Base-by-base conservation (phyloP, 1,139 yeast species). In the Taiozyma sp. region DNA sequence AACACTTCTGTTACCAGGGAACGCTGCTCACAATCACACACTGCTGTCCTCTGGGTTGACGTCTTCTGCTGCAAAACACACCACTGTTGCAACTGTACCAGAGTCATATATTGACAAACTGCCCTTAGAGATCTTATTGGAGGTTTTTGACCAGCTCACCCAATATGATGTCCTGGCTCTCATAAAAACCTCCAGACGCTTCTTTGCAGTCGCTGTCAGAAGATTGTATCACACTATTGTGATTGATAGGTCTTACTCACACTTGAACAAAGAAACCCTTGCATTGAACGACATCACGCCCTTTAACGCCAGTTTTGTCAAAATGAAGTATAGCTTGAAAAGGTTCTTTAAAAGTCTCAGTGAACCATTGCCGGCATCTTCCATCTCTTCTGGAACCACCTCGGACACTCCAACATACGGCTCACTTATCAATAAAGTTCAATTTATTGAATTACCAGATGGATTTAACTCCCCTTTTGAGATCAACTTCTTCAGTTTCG, bases 161-260 rank as follows among this genome's bases (percentile, higher is more conserved):
- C 83, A 78, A 57, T 68, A 70, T 50, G 81, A 75, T 53, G 65
- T 74, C 36, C 55, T 75, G 10, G 70, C 60, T 51, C 57, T 78
- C 23, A 54, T 76, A 43, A 56, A 65, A 8, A 71, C 71, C 0
- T 69, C 65, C 54, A 68, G 57, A 39, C 51, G 65, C 2, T 62
- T 75, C 57, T 68, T 70, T 51, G 54, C 51, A 1, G 60, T 71
- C 2, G 67, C 75, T 0, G 55, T 69, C 10, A 69, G 70, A 0
- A 58, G 74, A 16, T 56, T 78, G 32, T 75, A 74, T 57, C 71
- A 69, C 45, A 66, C 68, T 40, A 66, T 78, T 1, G 63, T 75
- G 1, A 65, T 78, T 4, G 80, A 78, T 57, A 65, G 61, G 1
- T 44, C 50, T 10, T 58, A 56, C 29, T 57, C 62, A 3, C 51